These are phyloP conservation scores for Fusarium haematococcum DNA, from an alignment of 2,329 filamentous ascomycete species.

Conservation along the genomic window DNA sequence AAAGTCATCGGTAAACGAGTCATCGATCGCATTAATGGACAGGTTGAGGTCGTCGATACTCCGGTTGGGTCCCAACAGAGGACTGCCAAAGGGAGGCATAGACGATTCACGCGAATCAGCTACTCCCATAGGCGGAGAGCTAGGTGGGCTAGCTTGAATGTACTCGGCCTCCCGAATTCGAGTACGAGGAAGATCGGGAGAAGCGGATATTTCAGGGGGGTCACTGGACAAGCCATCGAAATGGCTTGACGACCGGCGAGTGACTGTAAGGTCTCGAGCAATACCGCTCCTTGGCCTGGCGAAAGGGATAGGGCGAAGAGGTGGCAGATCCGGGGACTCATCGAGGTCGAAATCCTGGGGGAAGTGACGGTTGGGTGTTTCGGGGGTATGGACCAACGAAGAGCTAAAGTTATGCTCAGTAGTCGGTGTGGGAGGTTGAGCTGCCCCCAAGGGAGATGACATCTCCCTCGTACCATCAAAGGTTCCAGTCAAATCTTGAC, in stretches of 20 bases:
- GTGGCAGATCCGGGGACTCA: conserved; percentile 52
- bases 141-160: conserved; percentile 59
- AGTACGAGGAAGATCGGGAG: conserved; percentile 49
- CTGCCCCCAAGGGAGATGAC: conserved; percentile 2
- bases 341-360: conserved; percentile 40
- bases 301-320: conserved; percentile 44
- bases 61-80: conserved; percentile 56
- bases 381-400: conserved; percentile 23
- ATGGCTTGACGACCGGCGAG: conserved; percentile 53
- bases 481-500: conserved; percentile 2
- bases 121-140: conserved; percentile 57
- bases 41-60: conserved; percentile 54
- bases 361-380: conserved; percentile 38
- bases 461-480: conserved; percentile 36
- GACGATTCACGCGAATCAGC: conserved; percentile 45
- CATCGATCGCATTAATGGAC: conserved; percentile 57
- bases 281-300: conserved; percentile 47
- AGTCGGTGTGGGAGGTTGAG: conserved; percentile 32
- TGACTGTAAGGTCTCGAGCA: conserved; percentile 54
- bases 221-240: conserved; percentile 58
- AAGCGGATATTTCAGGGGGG: conserved; percentile 57
- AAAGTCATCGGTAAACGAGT: conserved; percentile 60
- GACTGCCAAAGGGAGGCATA: conserved; percentile 59
- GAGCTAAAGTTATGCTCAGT: conserved; percentile 24
- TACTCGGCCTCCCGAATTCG: conserved; percentile 50